phyloP scores from a whole-genome alignment of 192 early-diverging fungal species.

The Backusella macrospora region DNA sequence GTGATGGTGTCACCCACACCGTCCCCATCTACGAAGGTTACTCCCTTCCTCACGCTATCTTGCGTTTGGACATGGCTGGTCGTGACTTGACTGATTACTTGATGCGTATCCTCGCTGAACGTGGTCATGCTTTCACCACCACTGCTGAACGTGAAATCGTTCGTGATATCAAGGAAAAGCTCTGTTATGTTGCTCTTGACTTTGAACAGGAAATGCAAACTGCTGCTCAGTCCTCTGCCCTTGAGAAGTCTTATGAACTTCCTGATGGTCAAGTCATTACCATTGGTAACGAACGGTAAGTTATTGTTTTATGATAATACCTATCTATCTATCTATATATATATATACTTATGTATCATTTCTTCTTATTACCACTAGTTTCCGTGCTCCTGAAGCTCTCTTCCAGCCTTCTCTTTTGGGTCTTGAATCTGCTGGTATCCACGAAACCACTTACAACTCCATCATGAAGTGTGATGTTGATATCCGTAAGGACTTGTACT shows the following conservation, averaged over 20 bases:
- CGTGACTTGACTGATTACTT: conserved; percentile 96
- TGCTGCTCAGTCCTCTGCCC: no score
- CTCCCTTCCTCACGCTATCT: conserved; percentile 92
- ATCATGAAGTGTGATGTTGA: no score
- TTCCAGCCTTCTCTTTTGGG: conserved; percentile 96
- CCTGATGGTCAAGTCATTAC: conserved; percentile 99
- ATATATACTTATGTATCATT: no score
- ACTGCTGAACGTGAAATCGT: conserved; percentile 97
- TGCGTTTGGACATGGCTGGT: conserved; percentile 95
- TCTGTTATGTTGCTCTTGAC: conserved; percentile 82
- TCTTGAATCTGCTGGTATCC: conserved; percentile 89
- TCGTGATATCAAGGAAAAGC: conserved; percentile 99
- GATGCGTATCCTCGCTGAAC: conserved; percentile 91
- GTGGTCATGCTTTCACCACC: conserved; percentile 95
- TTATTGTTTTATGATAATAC: no score
- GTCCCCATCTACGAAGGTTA: conserved; percentile 99
- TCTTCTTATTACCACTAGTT: no score
- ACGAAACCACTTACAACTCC: no score
- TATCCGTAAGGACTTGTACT: no score
- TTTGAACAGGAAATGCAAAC: conserved; percentile 60
- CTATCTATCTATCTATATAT: no score
- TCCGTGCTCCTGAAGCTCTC: conserved; percentile 95
- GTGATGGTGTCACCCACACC: conserved; percentile 96
- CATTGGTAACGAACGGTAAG: conserved; percentile 89
- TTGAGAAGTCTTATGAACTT: conserved; percentile 98